A percentile compares a stretch with the other conserved stretches of the same genome.
Evolutionary conservation across 768 basidiomycete species (phyloP).

Genomic region (Pleurotus salmoneostramineus): DNA sequence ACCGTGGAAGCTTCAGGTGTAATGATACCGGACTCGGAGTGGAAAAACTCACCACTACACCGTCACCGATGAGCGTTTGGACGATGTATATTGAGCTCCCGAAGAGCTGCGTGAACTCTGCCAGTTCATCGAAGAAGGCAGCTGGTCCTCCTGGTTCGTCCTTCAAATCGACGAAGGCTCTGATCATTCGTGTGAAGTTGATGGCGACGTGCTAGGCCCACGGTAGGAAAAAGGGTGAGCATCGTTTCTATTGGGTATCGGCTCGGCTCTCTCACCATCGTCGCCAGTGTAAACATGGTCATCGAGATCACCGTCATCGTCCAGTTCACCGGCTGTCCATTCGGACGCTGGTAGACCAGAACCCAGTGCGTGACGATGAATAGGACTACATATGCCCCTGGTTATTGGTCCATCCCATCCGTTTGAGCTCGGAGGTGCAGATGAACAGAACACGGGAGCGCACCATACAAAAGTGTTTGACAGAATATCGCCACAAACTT

Average conservation of each 20-base stretch:
- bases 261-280: slow-evolving; percentile 18
- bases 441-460: neutral
- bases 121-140: slow-evolving; percentile 28
- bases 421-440: neutral
- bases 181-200: slow-evolving; percentile 29
- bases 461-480: slow-evolving; percentile 2
- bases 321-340: slow-evolving; percentile 21
- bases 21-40: neutral
- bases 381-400: slow-evolving; percentile 25
- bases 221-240: neutral
- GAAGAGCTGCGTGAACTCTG: slow-evolving; percentile 30
- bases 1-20: neutral
- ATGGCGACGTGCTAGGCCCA: slow-evolving; percentile 29
- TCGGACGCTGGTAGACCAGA: slow-evolving; percentile 20
- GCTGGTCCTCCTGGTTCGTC: slow-evolving; percentile 22
- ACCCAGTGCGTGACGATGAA: slow-evolving; percentile 26
- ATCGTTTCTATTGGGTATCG: neutral
- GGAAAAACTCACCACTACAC: slow-evolving; percentile 23
- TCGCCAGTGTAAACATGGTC: slow-evolving; percentile 27
- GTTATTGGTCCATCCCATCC: neutral
- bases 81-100: slow-evolving; percentile 30
- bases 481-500: slow-evolving; percentile 1
- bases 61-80: slow-evolving; percentile 35
- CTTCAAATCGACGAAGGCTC: slow-evolving; percentile 26
- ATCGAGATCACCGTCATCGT: slow-evolving; percentile 26